Evolutionary conservation across 768 basidiomycete genomes (phyloP).

Genomic region (Udeniomyces megalosporus): DNA sequence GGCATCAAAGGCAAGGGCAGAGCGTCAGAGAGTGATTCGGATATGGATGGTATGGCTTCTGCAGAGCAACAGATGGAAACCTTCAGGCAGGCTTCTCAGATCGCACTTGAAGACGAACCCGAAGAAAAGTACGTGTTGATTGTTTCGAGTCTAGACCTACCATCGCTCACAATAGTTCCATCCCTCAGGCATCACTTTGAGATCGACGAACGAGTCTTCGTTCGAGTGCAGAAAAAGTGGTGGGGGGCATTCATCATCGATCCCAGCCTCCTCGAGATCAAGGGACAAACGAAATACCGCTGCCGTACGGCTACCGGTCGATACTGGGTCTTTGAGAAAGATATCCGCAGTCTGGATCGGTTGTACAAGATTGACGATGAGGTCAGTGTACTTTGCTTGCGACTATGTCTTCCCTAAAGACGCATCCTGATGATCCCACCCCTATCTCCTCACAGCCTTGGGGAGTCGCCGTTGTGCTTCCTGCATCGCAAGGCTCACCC

Average conservation of each 20-base stretch:
- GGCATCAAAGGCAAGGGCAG: too few relatives aligned
- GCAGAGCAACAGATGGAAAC: too few relatives aligned
- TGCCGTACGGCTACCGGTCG: not conserved
- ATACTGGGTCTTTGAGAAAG: not conserved
- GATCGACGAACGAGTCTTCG: not conserved
- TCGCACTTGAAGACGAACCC: too few relatives aligned
- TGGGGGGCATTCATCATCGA: slow-evolving; percentile 1
- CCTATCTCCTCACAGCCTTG: not conserved
- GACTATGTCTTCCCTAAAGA: not conserved
- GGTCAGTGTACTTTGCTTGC: not conserved
- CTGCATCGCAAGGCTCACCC: not conserved
- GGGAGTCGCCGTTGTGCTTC: not conserved
- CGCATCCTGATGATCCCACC: not conserved
- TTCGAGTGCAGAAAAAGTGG: not conserved
- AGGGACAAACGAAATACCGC: not conserved
- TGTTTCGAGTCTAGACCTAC: too few relatives aligned
- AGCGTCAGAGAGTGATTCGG: too few relatives aligned
- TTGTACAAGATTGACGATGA: not conserved
- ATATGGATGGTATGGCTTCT: too few relatives aligned
- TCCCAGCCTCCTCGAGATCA: not conserved
- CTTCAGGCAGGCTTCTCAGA: too few relatives aligned
- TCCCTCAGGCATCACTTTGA: too few relatives aligned
- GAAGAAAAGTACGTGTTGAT: too few relatives aligned
- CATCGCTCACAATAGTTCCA: too few relatives aligned
- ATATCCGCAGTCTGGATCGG: not conserved